These are phyloP conservation scores for Eucalyptus regnans DNA, from an alignment of 345 rosid genomes.

Conservation along the genomic window DNA sequence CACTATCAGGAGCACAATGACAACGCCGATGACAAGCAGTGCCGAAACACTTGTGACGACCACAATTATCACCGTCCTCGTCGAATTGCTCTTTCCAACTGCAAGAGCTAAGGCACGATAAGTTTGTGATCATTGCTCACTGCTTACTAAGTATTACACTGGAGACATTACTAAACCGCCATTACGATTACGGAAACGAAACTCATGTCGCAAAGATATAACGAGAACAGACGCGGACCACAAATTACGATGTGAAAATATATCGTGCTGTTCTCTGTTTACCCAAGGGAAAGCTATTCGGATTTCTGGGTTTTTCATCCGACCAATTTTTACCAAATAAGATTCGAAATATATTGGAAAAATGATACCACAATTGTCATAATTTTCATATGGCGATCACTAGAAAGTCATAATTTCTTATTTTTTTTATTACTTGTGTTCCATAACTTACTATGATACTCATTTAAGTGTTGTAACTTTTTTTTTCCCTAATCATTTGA, in stretches of 20 bases:
- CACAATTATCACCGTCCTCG: not conserved
- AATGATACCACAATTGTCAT: not conserved
- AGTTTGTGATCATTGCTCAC: not conserved
- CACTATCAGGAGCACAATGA: not conserved
- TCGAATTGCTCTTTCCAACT: not conserved
- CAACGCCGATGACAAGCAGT: not conserved
- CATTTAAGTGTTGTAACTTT: not conserved
- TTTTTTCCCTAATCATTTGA: too few species aligned
- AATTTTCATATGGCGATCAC: rapidly evolving
- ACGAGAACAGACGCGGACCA: not conserved
- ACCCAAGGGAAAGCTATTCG: not conserved
- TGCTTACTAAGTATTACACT: not conserved
- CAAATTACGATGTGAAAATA: not conserved
- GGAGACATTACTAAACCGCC: not conserved
- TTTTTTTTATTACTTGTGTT: not conserved
- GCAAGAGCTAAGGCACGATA: not conserved
- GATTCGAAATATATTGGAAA: not conserved
- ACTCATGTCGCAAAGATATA: not conserved
- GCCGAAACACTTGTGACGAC: not conserved
- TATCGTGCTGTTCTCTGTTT: not conserved
- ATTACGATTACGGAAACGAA: not conserved
- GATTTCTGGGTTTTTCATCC: not conserved
- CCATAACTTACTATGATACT: not conserved
- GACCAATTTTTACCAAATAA: not conserved
- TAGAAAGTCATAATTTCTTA: too few species aligned